Evolutionary conservation across 2,329 filamentous ascomycete genomes (phyloP), one percentile per base, ranked within the genome.

Genomic region (Aspergillus uvarum): DNA sequence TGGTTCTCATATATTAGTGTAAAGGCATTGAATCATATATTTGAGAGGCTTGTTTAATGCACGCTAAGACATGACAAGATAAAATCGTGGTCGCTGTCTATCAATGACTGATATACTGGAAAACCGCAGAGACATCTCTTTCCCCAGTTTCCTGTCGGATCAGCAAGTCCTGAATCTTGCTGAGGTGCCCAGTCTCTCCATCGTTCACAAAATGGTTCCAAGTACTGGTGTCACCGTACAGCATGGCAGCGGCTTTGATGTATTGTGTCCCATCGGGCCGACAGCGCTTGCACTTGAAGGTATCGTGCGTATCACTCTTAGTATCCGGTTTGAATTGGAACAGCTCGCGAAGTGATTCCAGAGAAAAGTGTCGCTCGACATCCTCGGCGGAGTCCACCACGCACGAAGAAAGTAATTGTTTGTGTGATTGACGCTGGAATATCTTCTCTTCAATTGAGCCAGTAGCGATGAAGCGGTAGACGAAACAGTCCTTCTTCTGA

Each of bases 361-460:
- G 82, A 14, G 90, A 94, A 77, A 99, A 99, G 77, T 99, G 95
- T 4, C 95, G 87, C 77, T 99, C 95, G 1, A 99, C 95, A 67
- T 99, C 95, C 77, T 99, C 94, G 1, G 92, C 94, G 2, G 90
- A 93, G 76, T 99, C 95, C 7, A 99, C 95, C 4, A 99, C 95
- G 68, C 93, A 97, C 0, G 92, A 96, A 0, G 94, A 98, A 1
- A 99, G 82, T 7, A 92, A 96, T 77, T 99, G 95, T 78, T 99
- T 99, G 81, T 99, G 96, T 0, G 91, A 96, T 73, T 99, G 95
- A 10, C 96, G 89, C 76, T 99, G 95, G 80, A 99, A 99, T 67
- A 99, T 97, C 80, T 99, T 99, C 77, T 99, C 95, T 73, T 99
- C 95, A 63, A 99, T 99, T 0, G 93, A 97, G 4, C 95, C 95